phyloP scores from a whole-genome alignment of 176 grass and related monocot species.

The Zea mays region DNA sequence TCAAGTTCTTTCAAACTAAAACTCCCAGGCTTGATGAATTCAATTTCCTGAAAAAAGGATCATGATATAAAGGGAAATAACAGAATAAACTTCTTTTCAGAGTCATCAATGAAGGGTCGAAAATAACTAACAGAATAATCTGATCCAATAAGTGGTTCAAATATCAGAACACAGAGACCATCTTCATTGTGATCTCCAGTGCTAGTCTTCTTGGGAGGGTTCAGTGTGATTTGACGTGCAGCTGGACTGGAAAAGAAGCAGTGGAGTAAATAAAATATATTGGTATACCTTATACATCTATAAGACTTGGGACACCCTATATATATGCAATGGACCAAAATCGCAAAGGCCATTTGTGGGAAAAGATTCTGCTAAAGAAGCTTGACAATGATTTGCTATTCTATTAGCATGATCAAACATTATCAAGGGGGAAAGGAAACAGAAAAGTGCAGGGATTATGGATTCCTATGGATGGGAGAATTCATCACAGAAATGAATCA shows the following conservation, averaged over 20 bases:
- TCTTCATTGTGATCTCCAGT: conserved; percentile 44
- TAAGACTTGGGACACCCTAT: background rate
- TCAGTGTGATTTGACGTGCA: conserved; percentile 73
- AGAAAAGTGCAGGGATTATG: too few species aligned
- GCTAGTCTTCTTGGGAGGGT: conserved; percentile 44
- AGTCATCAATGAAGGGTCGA: background rate
- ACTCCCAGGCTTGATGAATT: conserved; percentile 72
- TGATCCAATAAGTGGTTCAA: conserved; percentile 65
- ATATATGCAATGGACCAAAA: conserved; percentile 23
- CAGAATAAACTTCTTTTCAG: conserved; percentile 20
- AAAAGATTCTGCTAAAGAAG: conserved; percentile 20
- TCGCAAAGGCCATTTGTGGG: conserved; percentile 2
- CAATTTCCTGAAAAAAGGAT: conserved; percentile 56
- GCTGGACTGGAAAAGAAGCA: conserved; percentile 68
- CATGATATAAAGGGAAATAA: background rate
- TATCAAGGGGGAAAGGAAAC: background rate
- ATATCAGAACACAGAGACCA: conserved; percentile 69
- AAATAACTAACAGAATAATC: conserved; percentile 64
- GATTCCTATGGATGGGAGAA: too few species aligned
- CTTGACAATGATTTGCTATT: conserved; percentile 2
- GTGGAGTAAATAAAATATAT: conserved; percentile 37
- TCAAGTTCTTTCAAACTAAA: conserved; percentile 81
- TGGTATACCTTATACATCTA: background rate
- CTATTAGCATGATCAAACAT: background rate
- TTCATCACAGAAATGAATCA: too few species aligned